Percentiles rank a stretch among this genome's conserved stretches.
Conservation (phyloP, 805 yeast species). For the Yamadazyma ubonensis region DNA sequence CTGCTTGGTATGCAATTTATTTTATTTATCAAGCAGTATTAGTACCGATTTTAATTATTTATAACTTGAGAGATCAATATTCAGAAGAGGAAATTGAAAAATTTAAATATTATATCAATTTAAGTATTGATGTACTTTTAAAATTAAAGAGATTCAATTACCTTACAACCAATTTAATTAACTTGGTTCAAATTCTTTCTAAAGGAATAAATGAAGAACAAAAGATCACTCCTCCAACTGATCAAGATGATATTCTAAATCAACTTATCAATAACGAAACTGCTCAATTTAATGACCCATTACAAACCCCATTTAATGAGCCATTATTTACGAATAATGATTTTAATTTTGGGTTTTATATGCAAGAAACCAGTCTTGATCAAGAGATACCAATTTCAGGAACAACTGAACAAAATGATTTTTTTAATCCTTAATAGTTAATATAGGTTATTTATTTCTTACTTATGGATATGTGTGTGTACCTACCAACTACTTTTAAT, state of each 20-base stretch:
- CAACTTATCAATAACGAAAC: slow-evolving; percentile 1
- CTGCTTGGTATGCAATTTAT: slow-evolving; percentile 64
- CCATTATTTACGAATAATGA: neutral
- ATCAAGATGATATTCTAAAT: slow-evolving; percentile 2
- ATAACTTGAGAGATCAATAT: slow-evolving; percentile 5
- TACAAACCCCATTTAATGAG: slow-evolving; percentile 1
- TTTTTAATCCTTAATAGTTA: neutral
- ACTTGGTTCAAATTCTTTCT: slow-evolving; percentile 8
- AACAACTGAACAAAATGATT: neutral
- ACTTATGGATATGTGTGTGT: neutral
- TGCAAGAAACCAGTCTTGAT: neutral
- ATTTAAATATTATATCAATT: slow-evolving; percentile 7
- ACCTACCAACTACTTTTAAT: neutral
- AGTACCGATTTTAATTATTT: slow-evolving; percentile 41
- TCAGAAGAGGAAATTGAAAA: slow-evolving; percentile 1
- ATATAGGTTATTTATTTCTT: neutral
- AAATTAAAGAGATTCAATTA: slow-evolving; percentile 4
- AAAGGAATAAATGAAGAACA: slow-evolving; percentile 4
- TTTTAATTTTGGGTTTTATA: neutral
- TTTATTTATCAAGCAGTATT: slow-evolving; percentile 63
- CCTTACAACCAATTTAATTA: slow-evolving; percentile 9
- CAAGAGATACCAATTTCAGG: neutral
- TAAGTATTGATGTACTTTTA: slow-evolving; percentile 1
- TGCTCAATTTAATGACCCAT: slow-evolving; percentile 2
- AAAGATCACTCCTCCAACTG: neutral